Conservation (phyloP, 768 basidiomycete species). For the Ramaria sp. region DNA sequence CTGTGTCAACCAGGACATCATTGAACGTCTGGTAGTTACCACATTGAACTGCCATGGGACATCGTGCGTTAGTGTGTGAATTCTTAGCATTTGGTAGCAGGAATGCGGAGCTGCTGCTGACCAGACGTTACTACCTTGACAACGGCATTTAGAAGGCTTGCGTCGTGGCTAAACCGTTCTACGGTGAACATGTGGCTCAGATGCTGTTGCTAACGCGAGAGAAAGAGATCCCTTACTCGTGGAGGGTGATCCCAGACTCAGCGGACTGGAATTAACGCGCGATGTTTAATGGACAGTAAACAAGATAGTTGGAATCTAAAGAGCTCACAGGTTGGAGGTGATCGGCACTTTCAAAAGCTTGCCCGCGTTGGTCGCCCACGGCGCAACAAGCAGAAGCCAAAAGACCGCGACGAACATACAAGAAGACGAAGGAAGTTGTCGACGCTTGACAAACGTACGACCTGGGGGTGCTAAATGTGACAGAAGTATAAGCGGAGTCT, state of each 20-base stretch:
- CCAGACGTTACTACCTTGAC: slow-evolving; percentile 6
- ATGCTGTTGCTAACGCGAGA: not conserved
- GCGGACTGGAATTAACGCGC: not conserved
- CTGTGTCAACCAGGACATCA: slow-evolving; percentile 5
- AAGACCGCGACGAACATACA: no score
- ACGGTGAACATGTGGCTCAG: not conserved
- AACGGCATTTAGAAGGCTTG: not conserved
- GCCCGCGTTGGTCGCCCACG: not conserved
- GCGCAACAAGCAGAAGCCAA: not conserved
- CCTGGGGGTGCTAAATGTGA: no score
- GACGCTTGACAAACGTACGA: no score
- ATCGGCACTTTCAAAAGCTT: slow-evolving; percentile 1
- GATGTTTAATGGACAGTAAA: not conserved
- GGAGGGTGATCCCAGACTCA: not conserved
- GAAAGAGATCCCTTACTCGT: not conserved
- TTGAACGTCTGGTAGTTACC: slow-evolving; percentile 4
- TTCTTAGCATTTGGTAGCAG: not conserved
- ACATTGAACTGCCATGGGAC: not conserved
- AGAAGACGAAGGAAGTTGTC: no score
- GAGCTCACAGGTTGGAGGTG: not conserved
- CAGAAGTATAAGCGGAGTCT: no score
- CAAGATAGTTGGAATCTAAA: not conserved
- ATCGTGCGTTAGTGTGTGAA: not conserved
- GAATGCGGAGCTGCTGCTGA: not conserved
- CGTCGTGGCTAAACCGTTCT: not conserved